phyloP scores from a whole-genome alignment of 352 stramenopile species.

The Phytophthora sp. region DNA sequence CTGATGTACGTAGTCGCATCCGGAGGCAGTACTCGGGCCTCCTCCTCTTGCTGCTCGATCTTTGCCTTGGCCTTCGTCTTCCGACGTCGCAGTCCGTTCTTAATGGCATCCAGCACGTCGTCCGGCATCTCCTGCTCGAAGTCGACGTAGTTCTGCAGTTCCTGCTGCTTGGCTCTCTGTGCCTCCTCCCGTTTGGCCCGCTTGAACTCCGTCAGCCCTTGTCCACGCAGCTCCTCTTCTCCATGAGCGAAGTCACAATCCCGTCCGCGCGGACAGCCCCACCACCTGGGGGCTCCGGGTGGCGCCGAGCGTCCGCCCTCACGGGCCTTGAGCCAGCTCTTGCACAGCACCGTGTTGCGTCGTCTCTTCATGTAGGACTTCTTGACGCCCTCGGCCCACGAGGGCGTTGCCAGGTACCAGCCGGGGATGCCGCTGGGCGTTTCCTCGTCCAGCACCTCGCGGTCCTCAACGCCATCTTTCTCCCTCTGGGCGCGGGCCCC shows the following conservation, averaged over 20 bases:
- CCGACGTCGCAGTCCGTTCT: conserved; percentile 60
- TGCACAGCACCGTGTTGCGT: conserved; percentile 81
- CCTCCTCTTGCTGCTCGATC: conserved; percentile 26
- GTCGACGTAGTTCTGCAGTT: conserved; percentile 73
- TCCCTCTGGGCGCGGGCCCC: conserved; percentile 52
- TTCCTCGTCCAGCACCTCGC: conserved; percentile 79
- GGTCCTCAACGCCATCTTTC: conserved; percentile 58
- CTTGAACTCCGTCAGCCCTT: conserved; percentile 74
- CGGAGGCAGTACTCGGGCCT: conserved; percentile 25
- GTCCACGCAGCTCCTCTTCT: conserved; percentile 74
- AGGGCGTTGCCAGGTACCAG: conserved; percentile 84
- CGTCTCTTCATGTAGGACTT: conserved; percentile 89
- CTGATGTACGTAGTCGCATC: conserved; percentile 40
- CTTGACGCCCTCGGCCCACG: conserved; percentile 83
- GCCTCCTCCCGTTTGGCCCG: conserved; percentile 64
- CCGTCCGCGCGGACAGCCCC: conserved; percentile 79
- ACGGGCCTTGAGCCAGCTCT: conserved; percentile 73
- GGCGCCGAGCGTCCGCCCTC: conserved; percentile 45
- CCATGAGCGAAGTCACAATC: conserved; percentile 89
- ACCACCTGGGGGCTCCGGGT: conserved; percentile 67
- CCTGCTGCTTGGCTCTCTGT: conserved; percentile 65
- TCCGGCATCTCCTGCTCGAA: conserved; percentile 70
- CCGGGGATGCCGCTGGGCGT: conserved; percentile 84
- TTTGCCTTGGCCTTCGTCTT: conserved; percentile 35
- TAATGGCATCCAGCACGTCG: conserved; percentile 75